Evolutionary conservation across 1,139 yeast species (phyloP).

Genomic region (Saccharomyces pastorianus): DNA sequence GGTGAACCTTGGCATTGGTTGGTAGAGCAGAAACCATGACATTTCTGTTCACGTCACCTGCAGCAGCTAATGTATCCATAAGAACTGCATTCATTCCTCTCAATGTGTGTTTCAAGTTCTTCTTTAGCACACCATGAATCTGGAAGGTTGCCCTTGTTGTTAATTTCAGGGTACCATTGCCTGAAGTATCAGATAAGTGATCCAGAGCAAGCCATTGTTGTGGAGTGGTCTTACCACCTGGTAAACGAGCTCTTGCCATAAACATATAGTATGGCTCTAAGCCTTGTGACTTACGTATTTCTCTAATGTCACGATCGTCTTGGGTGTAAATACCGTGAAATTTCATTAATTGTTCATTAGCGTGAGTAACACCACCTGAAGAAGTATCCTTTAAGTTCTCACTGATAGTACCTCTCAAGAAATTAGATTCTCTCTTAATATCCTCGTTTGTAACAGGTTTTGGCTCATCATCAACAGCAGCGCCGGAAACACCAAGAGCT

Average conservation of each 20-base stretch:
- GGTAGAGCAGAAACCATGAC: conserved; percentile 90
- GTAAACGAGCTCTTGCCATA: conserved; percentile 93
- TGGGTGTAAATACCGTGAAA: conserved; percentile 99
- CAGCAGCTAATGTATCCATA: conserved; percentile 93
- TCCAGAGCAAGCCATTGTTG: conserved; percentile 83
- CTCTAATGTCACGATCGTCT: conserved; percentile 95
- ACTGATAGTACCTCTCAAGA: conserved; percentile 85
- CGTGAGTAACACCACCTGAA: conserved; percentile 87
- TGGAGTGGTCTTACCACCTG: conserved; percentile 88
- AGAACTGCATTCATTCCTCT: conserved; percentile 87
- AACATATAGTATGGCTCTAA: conserved; percentile 91
- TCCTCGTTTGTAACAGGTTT: conserved; percentile 95
- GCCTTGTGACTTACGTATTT: conserved; percentile 84
- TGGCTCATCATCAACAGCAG: conserved; percentile 86
- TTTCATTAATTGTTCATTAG: conserved; percentile 89
- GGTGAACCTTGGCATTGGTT: conserved; percentile 71
- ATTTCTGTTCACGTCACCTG: conserved; percentile 97
- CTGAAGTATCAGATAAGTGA: conserved; percentile 71
- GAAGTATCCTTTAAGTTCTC: conserved; percentile 75
- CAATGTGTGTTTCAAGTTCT: conserved; percentile 79
- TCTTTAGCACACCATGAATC: conserved; percentile 90
- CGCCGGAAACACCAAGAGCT: conserved; percentile 77
- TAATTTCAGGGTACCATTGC: conserved; percentile 88
- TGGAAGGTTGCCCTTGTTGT: conserved; percentile 98
- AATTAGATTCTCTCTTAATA: conserved; percentile 81